A percentile compares a stretch with the other conserved stretches of the same genome.
phyloP scores from a whole-genome alignment of 805 yeast species.

The Priceomyces castillae region DNA sequence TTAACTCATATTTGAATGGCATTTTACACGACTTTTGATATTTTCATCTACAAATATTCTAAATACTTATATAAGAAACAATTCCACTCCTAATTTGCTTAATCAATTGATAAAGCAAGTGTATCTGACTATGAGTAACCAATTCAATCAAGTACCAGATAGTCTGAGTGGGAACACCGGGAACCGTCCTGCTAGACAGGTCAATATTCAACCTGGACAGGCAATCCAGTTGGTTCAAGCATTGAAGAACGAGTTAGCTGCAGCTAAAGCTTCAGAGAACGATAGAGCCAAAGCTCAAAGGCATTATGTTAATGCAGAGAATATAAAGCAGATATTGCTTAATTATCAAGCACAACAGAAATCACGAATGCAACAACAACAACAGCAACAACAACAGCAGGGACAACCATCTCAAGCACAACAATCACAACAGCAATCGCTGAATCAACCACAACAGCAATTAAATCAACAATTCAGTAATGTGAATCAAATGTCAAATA shows the following conservation, averaged over 20 bases:
- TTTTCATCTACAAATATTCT: background rate
- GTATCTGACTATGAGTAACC: slow-evolving; percentile 2
- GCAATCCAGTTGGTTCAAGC: slow-evolving; percentile 60
- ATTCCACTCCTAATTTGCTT: background rate
- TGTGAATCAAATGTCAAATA: background rate
- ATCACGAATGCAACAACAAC: slow-evolving; percentile 25
- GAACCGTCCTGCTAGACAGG: slow-evolving; percentile 14
- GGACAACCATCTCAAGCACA: slow-evolving; percentile 3
- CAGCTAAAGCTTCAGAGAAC: slow-evolving; percentile 61
- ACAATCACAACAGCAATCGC: slow-evolving; percentile 2
- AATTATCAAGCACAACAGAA: slow-evolving; percentile 50
- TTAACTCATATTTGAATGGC: no score
- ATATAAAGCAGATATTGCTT: slow-evolving; percentile 57
- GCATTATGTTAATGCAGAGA: slow-evolving; percentile 60
- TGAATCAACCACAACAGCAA: background rate
- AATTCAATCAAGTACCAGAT: slow-evolving; percentile 5
- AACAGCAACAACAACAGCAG: slow-evolving; percentile 10
- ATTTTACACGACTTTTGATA: background rate
- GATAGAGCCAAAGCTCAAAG: slow-evolving; percentile 61
- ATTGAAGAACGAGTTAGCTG: slow-evolving; percentile 54
- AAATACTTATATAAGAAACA: background rate
- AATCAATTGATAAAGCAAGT: slow-evolving; percentile 1
- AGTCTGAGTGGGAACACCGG: background rate
- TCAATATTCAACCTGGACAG: slow-evolving; percentile 46
- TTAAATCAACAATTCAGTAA: slow-evolving; percentile 2